These are phyloP conservation scores for Phlebiopsis flavidoalba DNA, from an alignment of 768 basidiomycete genomes.

Conservation along the genomic window DNA sequence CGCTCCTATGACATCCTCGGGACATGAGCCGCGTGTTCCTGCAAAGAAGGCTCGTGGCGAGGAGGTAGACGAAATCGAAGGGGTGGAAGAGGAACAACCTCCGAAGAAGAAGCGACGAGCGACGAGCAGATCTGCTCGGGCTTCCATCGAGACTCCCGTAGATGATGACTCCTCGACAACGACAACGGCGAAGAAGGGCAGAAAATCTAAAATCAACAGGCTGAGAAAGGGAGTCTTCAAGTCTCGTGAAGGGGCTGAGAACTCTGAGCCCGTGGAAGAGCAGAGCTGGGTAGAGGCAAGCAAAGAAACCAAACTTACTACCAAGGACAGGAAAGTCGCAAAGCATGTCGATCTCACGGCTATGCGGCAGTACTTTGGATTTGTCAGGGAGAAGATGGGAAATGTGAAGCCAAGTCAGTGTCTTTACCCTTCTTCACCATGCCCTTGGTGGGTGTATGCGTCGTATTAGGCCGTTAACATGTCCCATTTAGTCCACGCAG, in stretches of 20 bases:
- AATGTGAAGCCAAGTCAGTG: slow-evolving; percentile 54
- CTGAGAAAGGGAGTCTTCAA: slow-evolving; percentile 4
- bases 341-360: slow-evolving; percentile 34
- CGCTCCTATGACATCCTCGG: neutral
- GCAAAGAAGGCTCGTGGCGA: neutral
- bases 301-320: slow-evolving; percentile 11
- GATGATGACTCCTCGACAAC: neutral
- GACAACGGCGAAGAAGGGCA: slow-evolving; percentile 2
- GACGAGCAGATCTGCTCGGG: neutral
- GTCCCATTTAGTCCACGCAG: slow-evolving; percentile 51
- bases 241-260: slow-evolving; percentile 10
- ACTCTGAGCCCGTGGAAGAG: neutral
- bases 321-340: slow-evolving; percentile 27
- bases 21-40: too few species aligned
- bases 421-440: neutral
- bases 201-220: neutral
- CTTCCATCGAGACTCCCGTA: neutral
- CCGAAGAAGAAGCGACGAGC: neutral
- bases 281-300: neutral
- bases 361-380: slow-evolving; percentile 47
- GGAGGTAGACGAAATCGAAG: neutral
- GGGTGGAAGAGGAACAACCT: neutral
- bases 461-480: neutral
- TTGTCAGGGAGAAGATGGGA: slow-evolving; percentile 50
- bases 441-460: neutral